phyloP scores from a whole-genome alignment of 768 basidiomycete species.

The Leccinum barrowsii region DNA sequence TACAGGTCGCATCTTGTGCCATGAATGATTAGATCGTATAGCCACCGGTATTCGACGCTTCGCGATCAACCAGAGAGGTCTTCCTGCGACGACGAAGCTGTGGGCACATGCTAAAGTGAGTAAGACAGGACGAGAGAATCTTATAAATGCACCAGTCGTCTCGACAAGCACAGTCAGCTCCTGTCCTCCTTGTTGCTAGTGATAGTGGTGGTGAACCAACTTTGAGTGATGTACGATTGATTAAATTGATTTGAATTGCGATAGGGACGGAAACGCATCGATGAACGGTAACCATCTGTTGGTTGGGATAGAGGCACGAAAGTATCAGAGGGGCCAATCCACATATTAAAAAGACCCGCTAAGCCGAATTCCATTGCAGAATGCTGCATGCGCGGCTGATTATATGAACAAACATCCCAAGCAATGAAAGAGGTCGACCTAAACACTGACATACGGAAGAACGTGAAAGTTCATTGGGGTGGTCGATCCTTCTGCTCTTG shows the following conservation, averaged over 20 bases:
- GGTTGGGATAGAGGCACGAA: not conserved
- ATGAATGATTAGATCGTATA: not conserved
- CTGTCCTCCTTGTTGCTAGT: not conserved
- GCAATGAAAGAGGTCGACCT: not conserved
- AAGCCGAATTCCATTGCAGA: conserved; percentile 1
- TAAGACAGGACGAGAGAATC: not conserved
- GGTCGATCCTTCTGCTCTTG: conserved; percentile 6
- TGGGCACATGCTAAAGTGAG: not conserved
- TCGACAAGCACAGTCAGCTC: not conserved
- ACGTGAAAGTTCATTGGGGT: conserved; percentile 2
- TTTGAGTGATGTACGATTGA: not conserved
- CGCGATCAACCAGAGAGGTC: not conserved
- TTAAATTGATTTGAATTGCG: not conserved
- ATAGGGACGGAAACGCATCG: not conserved
- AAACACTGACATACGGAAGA: not conserved
- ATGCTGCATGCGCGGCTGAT: not conserved
- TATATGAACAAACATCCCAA: not conserved
- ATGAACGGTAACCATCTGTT: not conserved
- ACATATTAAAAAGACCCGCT: conserved; percentile 2
- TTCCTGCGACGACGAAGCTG: not conserved
- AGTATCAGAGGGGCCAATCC: not conserved
- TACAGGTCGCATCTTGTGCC: not conserved
- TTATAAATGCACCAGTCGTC: not conserved
- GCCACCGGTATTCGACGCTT: not conserved
- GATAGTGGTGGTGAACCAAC: not conserved